Base-by-base conservation (phyloP, 176 grass and related monocot species). In the Pontederia crassipes region DNA sequence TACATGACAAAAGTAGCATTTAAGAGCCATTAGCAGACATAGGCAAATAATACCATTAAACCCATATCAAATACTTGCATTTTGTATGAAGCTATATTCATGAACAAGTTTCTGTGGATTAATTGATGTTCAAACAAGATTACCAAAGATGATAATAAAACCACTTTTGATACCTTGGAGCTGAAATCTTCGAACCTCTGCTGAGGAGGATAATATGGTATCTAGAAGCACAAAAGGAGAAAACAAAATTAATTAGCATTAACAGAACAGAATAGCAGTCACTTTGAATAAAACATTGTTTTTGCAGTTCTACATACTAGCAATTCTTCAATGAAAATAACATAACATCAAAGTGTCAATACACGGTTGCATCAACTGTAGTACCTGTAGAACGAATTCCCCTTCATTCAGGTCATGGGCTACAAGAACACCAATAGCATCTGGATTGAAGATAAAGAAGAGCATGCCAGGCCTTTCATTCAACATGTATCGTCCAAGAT, bases 161-260 rank as follows among this genome's bases (percentile, higher is more conserved):
- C 28, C 70, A 27, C 71, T 69, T 46, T 40, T 11, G 48, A 78
- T 66, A 97, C 93, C 87, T 91, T 74, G 24, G 67, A 24, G 17
- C 55, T 91, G 46, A 91, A 97, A 83, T 97, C 87, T 78, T 97
- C 81, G 57, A 91, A 79, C 28, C 76, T 81, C 50, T 97, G 87
- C 62, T 91, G 93, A 73, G 92, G 92, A 61, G 81, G 81, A 82
- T 97, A 91, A 59, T 91, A 97, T 52, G 87, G 93, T 83, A 97
- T 73, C 93, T 88, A 77, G 58, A 82, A 75, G 46, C 48, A 15
- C 45, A 48, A 49, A 17, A 73, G 48, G 55, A 77, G 62, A 86
- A 61, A 53, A 80, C 2, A 29, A 24, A 24, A 28, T 29, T 10
- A 61, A 60, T 70, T 59, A 73, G 56, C 50, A 20, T 17, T 48